Percentiles rank a stretch among this genome's conserved stretches.
Conservation (phyloP, 2,329 filamentous ascomycete species). For the Hymenoscyphus linearis region DNA sequence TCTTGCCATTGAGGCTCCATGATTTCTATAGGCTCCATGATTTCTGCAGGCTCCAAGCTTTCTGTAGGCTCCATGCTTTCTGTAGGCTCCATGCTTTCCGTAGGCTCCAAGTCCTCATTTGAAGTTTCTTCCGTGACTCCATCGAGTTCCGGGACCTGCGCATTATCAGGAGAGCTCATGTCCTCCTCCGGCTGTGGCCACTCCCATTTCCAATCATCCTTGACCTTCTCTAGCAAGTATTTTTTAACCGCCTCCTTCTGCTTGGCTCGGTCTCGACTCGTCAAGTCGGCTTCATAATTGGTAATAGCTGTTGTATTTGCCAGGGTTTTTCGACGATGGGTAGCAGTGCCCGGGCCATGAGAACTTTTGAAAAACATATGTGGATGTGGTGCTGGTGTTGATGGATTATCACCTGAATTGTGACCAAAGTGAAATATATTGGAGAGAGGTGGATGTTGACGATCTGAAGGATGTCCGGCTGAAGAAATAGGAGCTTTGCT, state of each 20-base stretch:
- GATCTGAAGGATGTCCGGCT: background rate
- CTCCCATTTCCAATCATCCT: constrained; percentile 54
- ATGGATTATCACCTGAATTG: constrained; percentile 5
- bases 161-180: background rate
- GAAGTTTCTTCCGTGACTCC: background rate
- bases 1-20: constrained; percentile 24
- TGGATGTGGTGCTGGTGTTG: background rate
- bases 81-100: constrained; percentile 7
- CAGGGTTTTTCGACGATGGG: constrained; percentile 24
- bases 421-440: constrained; percentile 8
- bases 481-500: background rate
- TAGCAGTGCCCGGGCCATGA: constrained; percentile 11
- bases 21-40: constrained; percentile 1
- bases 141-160: background rate
- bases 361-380: constrained; percentile 23
- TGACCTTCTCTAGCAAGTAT: constrained; percentile 49
- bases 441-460: constrained; percentile 7
- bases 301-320: constrained; percentile 36
- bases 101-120: background rate
- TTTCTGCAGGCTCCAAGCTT: constrained; percentile 3
- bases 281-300: constrained; percentile 51
- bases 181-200: constrained; percentile 43
- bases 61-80: too few species aligned
- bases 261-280: constrained; percentile 56
- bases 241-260: constrained; percentile 58